Evolutionary conservation across 2,329 filamentous ascomycete species (phyloP).

Genomic region (Nemania sp.): DNA sequence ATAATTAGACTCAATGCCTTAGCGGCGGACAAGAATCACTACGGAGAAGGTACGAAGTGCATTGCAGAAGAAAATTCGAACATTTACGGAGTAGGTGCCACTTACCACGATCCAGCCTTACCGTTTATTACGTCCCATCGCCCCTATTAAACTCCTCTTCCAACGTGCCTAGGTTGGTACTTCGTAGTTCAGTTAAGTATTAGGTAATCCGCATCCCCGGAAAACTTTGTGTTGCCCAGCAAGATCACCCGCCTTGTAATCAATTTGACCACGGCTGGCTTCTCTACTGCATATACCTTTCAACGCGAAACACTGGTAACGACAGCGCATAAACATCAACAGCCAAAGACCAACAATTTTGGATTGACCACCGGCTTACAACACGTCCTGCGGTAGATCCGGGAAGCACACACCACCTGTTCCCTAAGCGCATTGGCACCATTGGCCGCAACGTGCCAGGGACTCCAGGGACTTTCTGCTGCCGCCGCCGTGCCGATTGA

Average conservation of each 20-base stretch:
- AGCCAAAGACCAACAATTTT: too few species aligned
- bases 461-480: not conserved
- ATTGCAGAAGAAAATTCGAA: not conserved
- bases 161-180: too few species aligned
- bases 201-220: slow-evolving; percentile 15
- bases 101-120: not conserved
- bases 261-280: slow-evolving; percentile 2
- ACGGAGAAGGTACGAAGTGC: too few species aligned
- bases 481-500: slow-evolving; percentile 15
- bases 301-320: too few species aligned
- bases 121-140: not conserved
- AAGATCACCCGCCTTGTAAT: slow-evolving; percentile 4
- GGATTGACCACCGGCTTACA: not conserved
- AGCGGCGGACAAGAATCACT: too few species aligned
- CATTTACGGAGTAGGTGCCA: not conserved
- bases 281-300: not conserved
- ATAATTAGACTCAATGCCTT: too few species aligned
- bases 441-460: not conserved
- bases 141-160: not conserved
- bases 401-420: too few species aligned
- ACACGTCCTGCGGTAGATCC: too few species aligned
- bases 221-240: slow-evolving; percentile 13
- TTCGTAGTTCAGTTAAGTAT: too few species aligned
- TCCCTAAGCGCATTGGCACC: not conserved
- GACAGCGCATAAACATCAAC: too few species aligned